phyloP scores from a whole-genome alignment of 73 alveolate species.

The Paramecium primaurelia region DNA sequence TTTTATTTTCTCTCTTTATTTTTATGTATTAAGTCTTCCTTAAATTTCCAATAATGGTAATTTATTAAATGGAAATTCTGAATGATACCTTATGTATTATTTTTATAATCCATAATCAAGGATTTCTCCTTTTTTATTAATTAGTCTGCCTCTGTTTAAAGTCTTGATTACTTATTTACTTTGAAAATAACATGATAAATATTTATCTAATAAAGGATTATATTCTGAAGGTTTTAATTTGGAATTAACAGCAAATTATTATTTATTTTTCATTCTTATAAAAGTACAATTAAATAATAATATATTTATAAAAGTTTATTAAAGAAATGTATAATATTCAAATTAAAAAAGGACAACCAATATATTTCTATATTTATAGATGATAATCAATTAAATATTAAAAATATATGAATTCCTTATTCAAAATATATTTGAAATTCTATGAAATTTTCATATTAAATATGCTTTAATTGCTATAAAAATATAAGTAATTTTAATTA shows the following conservation, averaged over 20 bases:
- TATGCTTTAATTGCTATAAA: not conserved
- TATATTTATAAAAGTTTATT: not conserved
- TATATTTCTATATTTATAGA: not conserved
- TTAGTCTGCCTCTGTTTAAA: not conserved
- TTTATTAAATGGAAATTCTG: not conserved
- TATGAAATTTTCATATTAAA: no score
- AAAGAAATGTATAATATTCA: not conserved
- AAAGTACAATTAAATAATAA: not conserved
- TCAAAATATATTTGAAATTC: no score
- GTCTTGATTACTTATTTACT: not conserved
- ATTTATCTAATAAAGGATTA: not conserved
- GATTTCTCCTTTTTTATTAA: not conserved
- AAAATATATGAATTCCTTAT: no score
- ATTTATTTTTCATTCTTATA: not conserved
- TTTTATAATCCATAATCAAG: not conserved
- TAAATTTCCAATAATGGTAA: not conserved
- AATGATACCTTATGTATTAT: not conserved
- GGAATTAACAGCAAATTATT: not conserved
- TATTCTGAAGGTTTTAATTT: not conserved
- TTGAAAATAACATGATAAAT: not conserved
- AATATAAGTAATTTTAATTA: not conserved
- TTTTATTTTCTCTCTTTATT: not conserved
- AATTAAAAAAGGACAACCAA: not conserved
- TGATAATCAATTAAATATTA: no score
- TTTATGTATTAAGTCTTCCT: not conserved